Evolutionary conservation across 441 rosid genomes (phyloP).

Genomic region (Daphne laureola): DNA sequence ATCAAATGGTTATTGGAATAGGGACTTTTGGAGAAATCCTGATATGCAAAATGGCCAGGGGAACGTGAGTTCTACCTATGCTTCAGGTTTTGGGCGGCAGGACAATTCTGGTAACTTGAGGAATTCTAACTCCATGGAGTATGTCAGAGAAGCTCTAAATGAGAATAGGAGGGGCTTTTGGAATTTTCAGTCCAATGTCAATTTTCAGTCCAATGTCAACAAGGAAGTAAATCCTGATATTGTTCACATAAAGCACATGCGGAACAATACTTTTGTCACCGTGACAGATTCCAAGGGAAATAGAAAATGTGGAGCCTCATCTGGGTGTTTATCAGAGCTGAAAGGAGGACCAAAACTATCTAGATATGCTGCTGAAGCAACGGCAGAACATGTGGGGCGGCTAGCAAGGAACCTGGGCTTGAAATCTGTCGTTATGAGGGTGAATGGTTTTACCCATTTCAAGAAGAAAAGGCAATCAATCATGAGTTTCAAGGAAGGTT

Average conservation of each 20-base stretch:
- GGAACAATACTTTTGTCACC: conserved; percentile 68
- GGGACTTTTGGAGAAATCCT: conserved; percentile 15
- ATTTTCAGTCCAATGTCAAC: conserved; percentile 19
- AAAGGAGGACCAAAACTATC: conserved; percentile 54
- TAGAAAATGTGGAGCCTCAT: conserved; percentile 43
- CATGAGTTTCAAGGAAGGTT: conserved; percentile 68
- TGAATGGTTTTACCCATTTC: conserved; percentile 67
- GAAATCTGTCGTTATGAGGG: conserved; percentile 72
- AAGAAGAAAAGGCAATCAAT: conserved; percentile 73
- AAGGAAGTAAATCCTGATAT: conserved; percentile 49
- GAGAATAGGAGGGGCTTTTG: conserved; percentile 24
- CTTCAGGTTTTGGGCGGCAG: conserved; percentile 22
- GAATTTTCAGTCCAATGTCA: conserved; percentile 18
- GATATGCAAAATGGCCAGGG: conserved; percentile 12
- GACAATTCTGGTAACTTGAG: conserved; percentile 20
- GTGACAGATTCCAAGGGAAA: conserved; percentile 73
- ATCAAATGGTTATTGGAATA: conserved; percentile 11
- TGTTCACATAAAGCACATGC: conserved; percentile 55
- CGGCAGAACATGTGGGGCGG: conserved; percentile 74
- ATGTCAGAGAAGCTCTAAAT: conserved; percentile 34
- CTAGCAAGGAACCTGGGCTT: conserved; percentile 52
- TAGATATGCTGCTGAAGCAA: conserved; percentile 73
- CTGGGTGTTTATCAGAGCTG: conserved; percentile 44
- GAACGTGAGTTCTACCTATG: conserved; percentile 18
- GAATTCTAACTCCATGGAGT: conserved; percentile 29